phyloP scores from a whole-genome alignment of 225 moss, liverwort and hornwort species.

The Sphagnum tenellum region DNA sequence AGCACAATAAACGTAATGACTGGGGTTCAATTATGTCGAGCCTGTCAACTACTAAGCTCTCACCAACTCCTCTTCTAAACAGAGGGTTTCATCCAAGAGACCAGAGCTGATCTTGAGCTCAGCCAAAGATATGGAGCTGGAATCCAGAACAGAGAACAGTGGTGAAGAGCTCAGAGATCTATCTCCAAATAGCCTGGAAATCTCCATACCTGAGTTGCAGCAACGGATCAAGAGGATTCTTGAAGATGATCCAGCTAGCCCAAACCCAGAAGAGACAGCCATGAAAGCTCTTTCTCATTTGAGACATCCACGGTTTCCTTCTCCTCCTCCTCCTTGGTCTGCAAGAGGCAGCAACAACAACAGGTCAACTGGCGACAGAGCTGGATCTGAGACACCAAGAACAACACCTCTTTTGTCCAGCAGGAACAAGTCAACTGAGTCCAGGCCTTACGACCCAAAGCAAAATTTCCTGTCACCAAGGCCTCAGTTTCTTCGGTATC shows the following conservation, averaged over 20 bases:
- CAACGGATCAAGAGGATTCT: conserved; percentile 53
- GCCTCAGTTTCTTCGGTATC: conserved; percentile 40
- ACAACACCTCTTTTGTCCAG: too few relatives aligned
- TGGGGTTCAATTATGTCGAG: too few relatives aligned
- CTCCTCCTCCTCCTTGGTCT: conserved; percentile 19
- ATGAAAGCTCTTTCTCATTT: conserved; percentile 14
- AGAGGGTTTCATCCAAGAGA: too few relatives aligned
- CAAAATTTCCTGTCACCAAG: conserved; percentile 37
- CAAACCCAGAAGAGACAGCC: background rate
- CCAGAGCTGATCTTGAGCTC: too few relatives aligned
- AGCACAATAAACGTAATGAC: too few relatives aligned
- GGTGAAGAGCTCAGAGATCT: too few relatives aligned
- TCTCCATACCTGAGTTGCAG: conserved; percentile 60
- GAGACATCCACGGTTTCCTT: conserved; percentile 16
- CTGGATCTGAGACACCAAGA: conserved; percentile 8
- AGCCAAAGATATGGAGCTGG: too few relatives aligned
- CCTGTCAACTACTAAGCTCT: too few relatives aligned
- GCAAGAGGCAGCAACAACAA: conserved; percentile 10
- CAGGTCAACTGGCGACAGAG: conserved; percentile 17
- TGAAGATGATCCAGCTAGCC: conserved; percentile 26
- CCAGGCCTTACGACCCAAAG: conserved; percentile 28
- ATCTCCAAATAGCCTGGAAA: conserved; percentile 19
- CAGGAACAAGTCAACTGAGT: background rate
- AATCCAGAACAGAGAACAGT: too few relatives aligned
- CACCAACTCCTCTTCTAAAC: too few relatives aligned